phyloP scores from a whole-genome alignment of 495 filamentous ascomycete species.

The Talaromyces proteolyticus region DNA sequence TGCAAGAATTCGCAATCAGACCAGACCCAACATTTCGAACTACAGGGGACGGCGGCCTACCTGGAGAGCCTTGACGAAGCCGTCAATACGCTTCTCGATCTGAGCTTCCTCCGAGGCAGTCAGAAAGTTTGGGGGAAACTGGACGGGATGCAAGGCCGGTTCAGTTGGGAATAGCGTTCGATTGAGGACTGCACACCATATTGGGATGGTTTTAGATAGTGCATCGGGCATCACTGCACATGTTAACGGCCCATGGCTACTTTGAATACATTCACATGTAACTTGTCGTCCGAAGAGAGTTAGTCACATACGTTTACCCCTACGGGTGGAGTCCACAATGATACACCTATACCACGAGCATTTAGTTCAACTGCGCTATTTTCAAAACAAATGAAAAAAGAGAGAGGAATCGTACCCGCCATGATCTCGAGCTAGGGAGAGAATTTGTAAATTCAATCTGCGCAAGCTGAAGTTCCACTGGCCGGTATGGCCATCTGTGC shows the following conservation, averaged over 20 bases:
- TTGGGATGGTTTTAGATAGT: conserved; percentile 85
- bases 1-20: conserved; percentile 15
- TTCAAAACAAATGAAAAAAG: conserved; percentile 6
- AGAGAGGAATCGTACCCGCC: conserved; percentile 52
- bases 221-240: conserved; percentile 79
- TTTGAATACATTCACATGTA: conserved; percentile 3
- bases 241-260: conserved; percentile 1
- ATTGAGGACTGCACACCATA: conserved; percentile 88
- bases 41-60: conserved; percentile 19
- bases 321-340: conserved; percentile 89
- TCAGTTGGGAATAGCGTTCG: conserved; percentile 63
- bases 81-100: conserved; percentile 60
- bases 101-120: conserved; percentile 72
- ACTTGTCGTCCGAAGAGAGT: neutral
- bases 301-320: conserved; percentile 67
- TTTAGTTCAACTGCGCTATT: conserved; percentile 5
- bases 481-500: conserved; percentile 88
- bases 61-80: conserved; percentile 59
- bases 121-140: conserved; percentile 61
- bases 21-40: neutral
- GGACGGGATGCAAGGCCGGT: conserved; percentile 42
- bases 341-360: conserved; percentile 58
- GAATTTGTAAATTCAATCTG: conserved; percentile 75
- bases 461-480: conserved; percentile 85
- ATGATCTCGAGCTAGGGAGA: conserved; percentile 52